Evolutionary conservation across 192 early-diverging fungal species (phyloP).

Genomic region (Umbelopsis ramanniana): DNA sequence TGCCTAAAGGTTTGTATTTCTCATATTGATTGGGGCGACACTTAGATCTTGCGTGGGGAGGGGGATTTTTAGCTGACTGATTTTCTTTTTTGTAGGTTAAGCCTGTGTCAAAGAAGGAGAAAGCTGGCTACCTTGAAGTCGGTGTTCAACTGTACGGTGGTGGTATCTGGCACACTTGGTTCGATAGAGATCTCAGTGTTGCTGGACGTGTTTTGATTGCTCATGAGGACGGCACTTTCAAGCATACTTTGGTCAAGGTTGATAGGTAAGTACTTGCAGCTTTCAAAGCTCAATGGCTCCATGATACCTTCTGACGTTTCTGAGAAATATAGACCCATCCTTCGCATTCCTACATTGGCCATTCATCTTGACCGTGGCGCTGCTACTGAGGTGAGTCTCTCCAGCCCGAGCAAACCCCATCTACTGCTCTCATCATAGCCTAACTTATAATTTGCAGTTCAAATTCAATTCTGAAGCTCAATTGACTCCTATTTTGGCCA

Average conservation of each 20-base stretch:
- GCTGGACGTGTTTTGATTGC: slow-evolving; percentile 93
- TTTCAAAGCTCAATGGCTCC: not conserved
- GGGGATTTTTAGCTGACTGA: no score
- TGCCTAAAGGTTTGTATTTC: slow-evolving; percentile 78
- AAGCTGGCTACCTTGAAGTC: slow-evolving; percentile 87
- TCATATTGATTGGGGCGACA: not conserved
- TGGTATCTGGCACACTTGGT: slow-evolving; percentile 99
- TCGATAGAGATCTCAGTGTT: slow-evolving; percentile 95
- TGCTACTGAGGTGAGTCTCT: slow-evolving; percentile 49
- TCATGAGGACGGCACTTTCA: slow-evolving; percentile 67
- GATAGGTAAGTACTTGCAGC: slow-evolving; percentile 59
- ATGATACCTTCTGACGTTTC: not conserved
- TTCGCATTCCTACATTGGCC: slow-evolving; percentile 95
- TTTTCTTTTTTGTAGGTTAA: slow-evolving; percentile 66
- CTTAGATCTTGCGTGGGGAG: no score
- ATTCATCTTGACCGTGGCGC: slow-evolving; percentile 92
- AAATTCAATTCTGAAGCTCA: slow-evolving; percentile 97
- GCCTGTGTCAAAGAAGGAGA: slow-evolving; percentile 92
- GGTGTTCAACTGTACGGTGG: slow-evolving; percentile 93
- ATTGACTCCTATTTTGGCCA: slow-evolving; percentile 86
- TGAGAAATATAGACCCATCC: slow-evolving; percentile 66
- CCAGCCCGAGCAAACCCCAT: not conserved
- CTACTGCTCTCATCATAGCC: not conserved
- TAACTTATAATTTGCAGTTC: slow-evolving; percentile 45
- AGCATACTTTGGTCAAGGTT: slow-evolving; percentile 78